Conservation (phyloP, 768 basidiomycete genomes). For the Sutorius australiensis region DNA sequence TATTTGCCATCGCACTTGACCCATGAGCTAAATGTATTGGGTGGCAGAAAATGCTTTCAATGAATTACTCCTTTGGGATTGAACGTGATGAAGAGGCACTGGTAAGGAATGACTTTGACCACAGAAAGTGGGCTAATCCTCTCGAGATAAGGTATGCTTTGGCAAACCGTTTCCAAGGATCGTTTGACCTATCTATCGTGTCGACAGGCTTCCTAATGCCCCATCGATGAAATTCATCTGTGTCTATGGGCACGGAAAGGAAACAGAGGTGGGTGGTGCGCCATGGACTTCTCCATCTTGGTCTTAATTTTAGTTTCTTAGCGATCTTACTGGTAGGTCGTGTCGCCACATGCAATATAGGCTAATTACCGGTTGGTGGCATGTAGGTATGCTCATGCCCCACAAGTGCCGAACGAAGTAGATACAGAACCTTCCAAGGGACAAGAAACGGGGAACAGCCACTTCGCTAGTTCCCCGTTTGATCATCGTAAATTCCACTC, state of each 20-base stretch:
- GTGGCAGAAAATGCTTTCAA: conserved; percentile 64
- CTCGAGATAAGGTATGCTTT: conserved; percentile 64
- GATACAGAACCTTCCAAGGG: conserved; percentile 48
- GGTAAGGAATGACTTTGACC: conserved; percentile 64
- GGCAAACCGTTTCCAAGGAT: neutral
- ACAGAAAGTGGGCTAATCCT: conserved; percentile 90
- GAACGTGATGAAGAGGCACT: conserved; percentile 69
- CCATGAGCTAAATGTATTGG: neutral
- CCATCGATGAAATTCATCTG: conserved; percentile 92
- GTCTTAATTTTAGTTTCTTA: conserved; percentile 26
- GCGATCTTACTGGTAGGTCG: conserved; percentile 80
- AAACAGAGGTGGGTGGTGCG: conserved; percentile 68
- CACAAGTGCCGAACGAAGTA: conserved; percentile 63
- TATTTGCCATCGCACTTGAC: neutral
- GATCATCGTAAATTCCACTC: conserved; percentile 50
- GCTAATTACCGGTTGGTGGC: neutral
- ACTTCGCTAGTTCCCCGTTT: conserved; percentile 41
- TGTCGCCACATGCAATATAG: conserved; percentile 1
- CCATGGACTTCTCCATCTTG: neutral
- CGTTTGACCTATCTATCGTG: neutral
- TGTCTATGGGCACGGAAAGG: conserved; percentile 93
- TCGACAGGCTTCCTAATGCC: conserved; percentile 66
- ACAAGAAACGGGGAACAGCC: conserved; percentile 39
- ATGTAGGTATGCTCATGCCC: conserved; percentile 66
- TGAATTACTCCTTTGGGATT: conserved; percentile 87